Conservation (phyloP, 805 yeast species). For the Spathaspora sp. region DNA sequence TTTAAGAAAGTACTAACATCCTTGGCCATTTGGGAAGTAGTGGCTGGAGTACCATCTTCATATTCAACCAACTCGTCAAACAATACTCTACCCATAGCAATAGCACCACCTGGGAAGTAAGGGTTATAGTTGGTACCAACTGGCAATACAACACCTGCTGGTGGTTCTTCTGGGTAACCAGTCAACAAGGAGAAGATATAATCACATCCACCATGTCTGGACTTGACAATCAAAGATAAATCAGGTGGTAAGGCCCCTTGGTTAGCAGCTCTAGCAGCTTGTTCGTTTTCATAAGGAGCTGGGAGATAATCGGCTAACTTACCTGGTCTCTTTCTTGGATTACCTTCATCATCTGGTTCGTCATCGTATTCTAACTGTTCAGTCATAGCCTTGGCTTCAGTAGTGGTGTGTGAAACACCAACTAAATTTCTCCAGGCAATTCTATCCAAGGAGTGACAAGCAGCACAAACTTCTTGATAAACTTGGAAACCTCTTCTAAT, state of each 20-base stretch:
- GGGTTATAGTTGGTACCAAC: conserved; percentile 98
- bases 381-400: conserved; percentile 89
- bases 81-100: conserved; percentile 98
- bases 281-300: conserved; percentile 94
- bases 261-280: conserved; percentile 99
- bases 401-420: conserved; percentile 89
- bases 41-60: conserved; percentile 98
- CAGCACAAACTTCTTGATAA: conserved; percentile 97
- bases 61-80: conserved; percentile 97
- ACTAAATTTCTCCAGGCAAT: conserved; percentile 98
- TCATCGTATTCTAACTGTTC: conserved; percentile 98
- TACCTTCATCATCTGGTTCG: conserved; percentile 94
- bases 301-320: conserved; percentile 94
- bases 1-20: conserved; percentile 93
- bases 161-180: conserved; percentile 98
- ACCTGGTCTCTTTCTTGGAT: conserved; percentile 97
- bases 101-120: conserved; percentile 99
- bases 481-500: conserved; percentile 99
- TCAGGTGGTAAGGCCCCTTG: conserved; percentile 99
- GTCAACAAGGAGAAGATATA: conserved; percentile 93
- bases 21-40: conserved; percentile 99
- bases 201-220: conserved; percentile 97
- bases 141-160: conserved; percentile 93
- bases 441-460: conserved; percentile 95
- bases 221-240: conserved; percentile 93